A percentile compares a stretch with the other conserved stretches of the same genome.
Evolutionary conservation across 2,329 filamentous ascomycete species (phyloP).

Genomic region (Eutypella sp.): DNA sequence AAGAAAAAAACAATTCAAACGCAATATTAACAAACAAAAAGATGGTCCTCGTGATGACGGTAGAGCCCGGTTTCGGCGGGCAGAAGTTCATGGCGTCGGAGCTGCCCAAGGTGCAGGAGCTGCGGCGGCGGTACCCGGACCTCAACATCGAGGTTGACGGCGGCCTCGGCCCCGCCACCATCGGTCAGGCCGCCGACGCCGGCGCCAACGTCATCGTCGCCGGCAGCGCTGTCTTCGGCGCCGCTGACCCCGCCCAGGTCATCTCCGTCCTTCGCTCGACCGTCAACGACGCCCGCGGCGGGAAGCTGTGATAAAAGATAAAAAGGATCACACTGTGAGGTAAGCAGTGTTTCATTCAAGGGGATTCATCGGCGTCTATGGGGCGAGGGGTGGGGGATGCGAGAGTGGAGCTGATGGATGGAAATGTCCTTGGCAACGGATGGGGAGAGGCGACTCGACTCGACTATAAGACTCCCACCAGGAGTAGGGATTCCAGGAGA

Average conservation of each 20-base stretch:
- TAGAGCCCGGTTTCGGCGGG: conserved; percentile 93
- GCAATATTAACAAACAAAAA: conserved; percentile 31
- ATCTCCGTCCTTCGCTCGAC: conserved; percentile 75
- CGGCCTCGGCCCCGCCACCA: conserved; percentile 79
- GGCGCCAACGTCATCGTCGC: conserved; percentile 98
- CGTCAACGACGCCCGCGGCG: conserved; percentile 55
- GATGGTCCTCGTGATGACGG: conserved; percentile 99
- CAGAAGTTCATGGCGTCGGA: conserved; percentile 98
- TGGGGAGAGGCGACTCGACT: too few species aligned
- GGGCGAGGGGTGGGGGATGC: background rate
- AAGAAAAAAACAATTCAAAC: too few species aligned
- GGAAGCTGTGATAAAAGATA: conserved; percentile 27
- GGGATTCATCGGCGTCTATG: background rate
- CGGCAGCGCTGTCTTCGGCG: conserved; percentile 92
- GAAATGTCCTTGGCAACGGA: too few species aligned
- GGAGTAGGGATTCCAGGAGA: too few species aligned
- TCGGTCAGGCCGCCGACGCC: conserved; percentile 89
- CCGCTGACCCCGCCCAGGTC: conserved; percentile 79
- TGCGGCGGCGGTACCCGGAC: conserved; percentile 80
- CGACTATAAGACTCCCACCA: too few species aligned
- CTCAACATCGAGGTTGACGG: conserved; percentile 98
- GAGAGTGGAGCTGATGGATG: too few species aligned
- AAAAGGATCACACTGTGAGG: background rate
- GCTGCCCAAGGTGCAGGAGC: conserved; percentile 83
- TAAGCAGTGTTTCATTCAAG: background rate